phyloP scores from a whole-genome alignment of 2,329 filamentous ascomycete species.

The Aureobasidium uvarum region DNA sequence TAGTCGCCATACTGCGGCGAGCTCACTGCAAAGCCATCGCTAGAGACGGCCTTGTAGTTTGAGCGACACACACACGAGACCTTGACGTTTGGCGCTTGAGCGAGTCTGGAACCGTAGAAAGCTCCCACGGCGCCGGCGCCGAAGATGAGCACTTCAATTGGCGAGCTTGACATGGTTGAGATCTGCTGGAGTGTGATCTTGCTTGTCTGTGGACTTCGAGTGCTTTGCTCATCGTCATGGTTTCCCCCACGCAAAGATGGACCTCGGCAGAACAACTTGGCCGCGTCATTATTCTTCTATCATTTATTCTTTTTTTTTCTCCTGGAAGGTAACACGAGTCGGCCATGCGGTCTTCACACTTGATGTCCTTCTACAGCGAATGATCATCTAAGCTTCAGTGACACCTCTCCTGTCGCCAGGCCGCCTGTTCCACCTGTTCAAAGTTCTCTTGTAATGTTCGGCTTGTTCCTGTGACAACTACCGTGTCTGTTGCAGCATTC shows the following conservation, averaged over 20 bases:
- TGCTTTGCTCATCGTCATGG: neutral
- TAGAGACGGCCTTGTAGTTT: conserved; percentile 64
- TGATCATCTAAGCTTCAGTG: neutral
- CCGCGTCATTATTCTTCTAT: neutral
- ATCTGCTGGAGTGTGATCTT: neutral
- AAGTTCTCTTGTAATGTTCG: neutral
- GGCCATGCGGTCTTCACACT: neutral
- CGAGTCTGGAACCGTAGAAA: conserved; percentile 68
- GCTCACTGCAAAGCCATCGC: conserved; percentile 61
- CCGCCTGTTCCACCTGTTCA: neutral
- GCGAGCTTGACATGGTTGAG: conserved; percentile 31
- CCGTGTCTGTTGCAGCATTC: neutral
- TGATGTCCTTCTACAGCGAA: neutral
- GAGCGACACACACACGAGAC: conserved; percentile 72
- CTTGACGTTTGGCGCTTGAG: conserved; percentile 50
- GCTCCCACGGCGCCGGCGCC: conserved; percentile 70
- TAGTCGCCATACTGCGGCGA: conserved; percentile 68
- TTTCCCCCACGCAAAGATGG: neutral
- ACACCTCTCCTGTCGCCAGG: neutral
- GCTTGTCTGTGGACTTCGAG: neutral
- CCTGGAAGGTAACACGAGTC: neutral
- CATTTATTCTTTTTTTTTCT: neutral
- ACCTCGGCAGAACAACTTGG: neutral
- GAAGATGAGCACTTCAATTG: conserved; percentile 63
- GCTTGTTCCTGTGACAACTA: conserved; percentile 14